A percentile compares a stretch with the other conserved stretches of the same genome.
Conservation (phyloP, 2,329 filamentous ascomycete species). For the Malbranchea zuffiana region DNA sequence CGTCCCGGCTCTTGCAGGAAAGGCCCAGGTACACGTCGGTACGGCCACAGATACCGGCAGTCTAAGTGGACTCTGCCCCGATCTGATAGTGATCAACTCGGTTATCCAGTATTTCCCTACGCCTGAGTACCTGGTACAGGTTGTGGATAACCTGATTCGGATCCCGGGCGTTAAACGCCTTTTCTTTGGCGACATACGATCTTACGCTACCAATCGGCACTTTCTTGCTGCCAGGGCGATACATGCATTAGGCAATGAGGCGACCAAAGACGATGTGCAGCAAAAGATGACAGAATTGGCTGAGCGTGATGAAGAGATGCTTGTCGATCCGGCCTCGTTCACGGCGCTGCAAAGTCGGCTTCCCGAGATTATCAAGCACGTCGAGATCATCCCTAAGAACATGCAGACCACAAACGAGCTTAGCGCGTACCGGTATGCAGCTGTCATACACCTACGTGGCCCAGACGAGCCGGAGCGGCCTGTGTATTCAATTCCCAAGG, state of each 20-base stretch:
- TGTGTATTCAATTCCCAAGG: background rate
- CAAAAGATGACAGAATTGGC: slow-evolving; percentile 3
- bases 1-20: background rate
- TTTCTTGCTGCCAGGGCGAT: slow-evolving; percentile 2
- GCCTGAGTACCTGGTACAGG: background rate
- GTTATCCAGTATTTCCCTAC: slow-evolving; percentile 10
- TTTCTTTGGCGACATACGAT: slow-evolving; percentile 10
- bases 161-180: background rate
- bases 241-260: background rate
- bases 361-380: slow-evolving; percentile 3
- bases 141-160: slow-evolving; percentile 2
- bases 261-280: slow-evolving; percentile 1
- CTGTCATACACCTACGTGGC: slow-evolving; percentile 1
- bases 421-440: slow-evolving; percentile 10
- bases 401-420: slow-evolving; percentile 10
- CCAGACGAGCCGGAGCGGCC: background rate
- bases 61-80: background rate
- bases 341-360: slow-evolving; percentile 1
- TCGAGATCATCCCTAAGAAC: slow-evolving; percentile 7
- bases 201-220: slow-evolving; percentile 7
- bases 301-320: slow-evolving; percentile 4
- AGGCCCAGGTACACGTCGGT: no score
- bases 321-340: slow-evolving; percentile 7
- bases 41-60: background rate
- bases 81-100: slow-evolving; percentile 7